Conservation (phyloP, 768 basidiomycete genomes). For the Lactifluus subvellereus region DNA sequence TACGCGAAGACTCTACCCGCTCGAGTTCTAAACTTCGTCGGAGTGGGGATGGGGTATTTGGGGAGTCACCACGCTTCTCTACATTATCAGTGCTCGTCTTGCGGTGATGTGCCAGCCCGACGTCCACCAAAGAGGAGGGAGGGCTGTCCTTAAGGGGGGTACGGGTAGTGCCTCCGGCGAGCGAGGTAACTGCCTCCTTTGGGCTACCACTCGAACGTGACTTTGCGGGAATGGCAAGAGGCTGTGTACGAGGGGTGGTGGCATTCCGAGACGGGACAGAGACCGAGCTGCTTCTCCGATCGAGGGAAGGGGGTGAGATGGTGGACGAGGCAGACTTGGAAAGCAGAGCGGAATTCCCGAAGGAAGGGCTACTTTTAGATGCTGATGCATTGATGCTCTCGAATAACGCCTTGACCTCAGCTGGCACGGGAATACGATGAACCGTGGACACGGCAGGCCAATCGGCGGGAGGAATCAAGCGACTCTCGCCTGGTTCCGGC, state of each 20-base stretch:
- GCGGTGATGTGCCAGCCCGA: conserved; percentile 41
- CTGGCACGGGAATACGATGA: conserved; percentile 67
- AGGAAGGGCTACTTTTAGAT: conserved; percentile 31
- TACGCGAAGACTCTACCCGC: conserved; percentile 41
- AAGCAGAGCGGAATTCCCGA: conserved; percentile 18
- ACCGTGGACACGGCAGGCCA: conserved; percentile 77
- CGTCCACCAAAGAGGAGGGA: conserved; percentile 47
- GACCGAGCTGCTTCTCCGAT: conserved; percentile 25
- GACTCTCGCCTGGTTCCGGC: conserved; percentile 53
- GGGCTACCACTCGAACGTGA: conserved; percentile 53
- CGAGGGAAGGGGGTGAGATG: conserved; percentile 25
- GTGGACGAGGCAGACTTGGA: conserved; percentile 18
- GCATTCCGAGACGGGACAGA: conserved; percentile 23
- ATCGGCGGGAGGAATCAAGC: conserved; percentile 62
- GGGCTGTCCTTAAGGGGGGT: conserved; percentile 37
- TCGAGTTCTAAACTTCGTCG: conserved; percentile 57
- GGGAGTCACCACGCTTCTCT: conserved; percentile 50
- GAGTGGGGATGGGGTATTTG: conserved; percentile 53
- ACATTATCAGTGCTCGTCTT: conserved; percentile 37
- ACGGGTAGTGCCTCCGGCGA: conserved; percentile 38
- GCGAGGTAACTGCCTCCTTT: conserved; percentile 37
- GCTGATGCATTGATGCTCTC: conserved; percentile 39
- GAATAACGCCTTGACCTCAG: conserved; percentile 61
- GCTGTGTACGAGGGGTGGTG: conserved; percentile 24
- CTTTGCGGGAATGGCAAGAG: conserved; percentile 37